phyloP scores from a whole-genome alignment of 305 asterid genomes.

The Fraxinus sp. region DNA sequence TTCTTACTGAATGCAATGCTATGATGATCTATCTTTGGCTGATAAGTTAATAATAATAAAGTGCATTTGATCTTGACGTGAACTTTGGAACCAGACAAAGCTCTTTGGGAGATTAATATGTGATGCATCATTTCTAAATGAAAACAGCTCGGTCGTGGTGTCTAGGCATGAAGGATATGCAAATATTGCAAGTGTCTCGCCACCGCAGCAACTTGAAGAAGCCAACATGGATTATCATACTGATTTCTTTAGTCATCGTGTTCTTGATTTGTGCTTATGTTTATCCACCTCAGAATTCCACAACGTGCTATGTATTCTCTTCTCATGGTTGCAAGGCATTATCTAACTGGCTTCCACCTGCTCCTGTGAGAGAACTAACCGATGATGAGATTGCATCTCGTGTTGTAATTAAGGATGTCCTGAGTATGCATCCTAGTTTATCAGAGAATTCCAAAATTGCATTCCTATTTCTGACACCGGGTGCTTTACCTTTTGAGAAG shows the following conservation, averaged over 20 bases:
- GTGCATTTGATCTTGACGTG: conserved; percentile 16
- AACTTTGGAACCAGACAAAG: conserved; percentile 11
- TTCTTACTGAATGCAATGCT: conserved; percentile 23
- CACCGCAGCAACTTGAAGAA: conserved; percentile 75
- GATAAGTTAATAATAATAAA: conserved; percentile 9
- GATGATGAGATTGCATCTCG: conserved; percentile 83
- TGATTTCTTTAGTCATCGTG: conserved; percentile 82
- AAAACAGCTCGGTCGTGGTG: conserved; percentile 79
- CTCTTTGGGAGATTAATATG: conserved; percentile 26
- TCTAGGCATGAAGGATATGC: conserved; percentile 79
- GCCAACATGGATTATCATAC: conserved; percentile 90
- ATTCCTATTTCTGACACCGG: conserved; percentile 88
- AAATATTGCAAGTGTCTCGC: conserved; percentile 70
- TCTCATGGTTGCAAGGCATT: conserved; percentile 70
- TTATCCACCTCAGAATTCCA: conserved; percentile 79
- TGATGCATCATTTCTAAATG: conserved; percentile 64
- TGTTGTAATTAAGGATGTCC: conserved; percentile 77
- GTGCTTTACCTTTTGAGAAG: conserved; percentile 94
- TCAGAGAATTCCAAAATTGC: conserved; percentile 71
- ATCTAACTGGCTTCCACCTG: conserved; percentile 82
- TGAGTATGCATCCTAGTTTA: conserved; percentile 49
- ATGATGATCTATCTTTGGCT: conserved; percentile 20
- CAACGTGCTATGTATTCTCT: conserved; percentile 83
- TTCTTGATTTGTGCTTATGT: conserved; percentile 85
- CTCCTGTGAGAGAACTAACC: conserved; percentile 67